Evolutionary conservation across 106 monocot genomes (phyloP).

Genomic region (Acanthochlamys bracteata): DNA sequence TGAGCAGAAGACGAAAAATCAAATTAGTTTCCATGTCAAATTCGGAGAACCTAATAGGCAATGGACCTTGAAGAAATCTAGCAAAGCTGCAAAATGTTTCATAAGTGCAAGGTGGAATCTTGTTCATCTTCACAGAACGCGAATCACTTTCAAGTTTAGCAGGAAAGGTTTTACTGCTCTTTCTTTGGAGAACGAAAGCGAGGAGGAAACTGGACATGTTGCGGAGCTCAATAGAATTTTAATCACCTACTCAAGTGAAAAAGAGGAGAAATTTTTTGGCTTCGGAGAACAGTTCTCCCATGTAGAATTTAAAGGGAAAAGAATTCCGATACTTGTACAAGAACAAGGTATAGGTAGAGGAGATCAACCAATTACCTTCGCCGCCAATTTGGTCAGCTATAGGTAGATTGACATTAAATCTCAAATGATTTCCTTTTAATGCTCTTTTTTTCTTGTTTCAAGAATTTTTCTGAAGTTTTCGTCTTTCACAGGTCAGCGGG

Average conservation of each 20-base stretch:
- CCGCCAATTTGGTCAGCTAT: constrained; percentile 75
- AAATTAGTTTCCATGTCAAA: constrained; percentile 45
- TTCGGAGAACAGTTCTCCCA: constrained; percentile 88
- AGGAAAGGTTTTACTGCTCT: constrained; percentile 16
- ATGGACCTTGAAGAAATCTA: background rate
- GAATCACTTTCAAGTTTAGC: constrained; percentile 1
- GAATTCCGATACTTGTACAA: constrained; percentile 76
- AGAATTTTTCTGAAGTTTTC: background rate
- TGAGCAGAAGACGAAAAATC: constrained; percentile 40
- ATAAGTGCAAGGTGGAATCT: constrained; percentile 20
- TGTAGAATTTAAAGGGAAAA: constrained; percentile 73
- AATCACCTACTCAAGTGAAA: constrained; percentile 50
- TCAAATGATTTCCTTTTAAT: background rate
- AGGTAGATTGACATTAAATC: constrained; percentile 30
- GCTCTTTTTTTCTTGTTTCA: background rate
- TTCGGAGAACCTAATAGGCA: constrained; percentile 33
- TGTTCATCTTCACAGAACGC: constrained; percentile 3
- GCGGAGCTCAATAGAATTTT: constrained; percentile 49
- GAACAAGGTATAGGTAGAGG: constrained; percentile 95
- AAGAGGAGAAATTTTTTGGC: constrained; percentile 70
- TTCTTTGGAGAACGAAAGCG: constrained; percentile 22
- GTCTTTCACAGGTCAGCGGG: constrained; percentile 54
- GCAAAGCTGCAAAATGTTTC: background rate
- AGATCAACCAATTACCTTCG: constrained; percentile 84
- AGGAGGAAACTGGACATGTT: background rate